A percentile compares a stretch with the other conserved stretches of the same genome.
Conservation (phyloP, 140 eudicot species). For the Ambrosia hybrid region DNA sequence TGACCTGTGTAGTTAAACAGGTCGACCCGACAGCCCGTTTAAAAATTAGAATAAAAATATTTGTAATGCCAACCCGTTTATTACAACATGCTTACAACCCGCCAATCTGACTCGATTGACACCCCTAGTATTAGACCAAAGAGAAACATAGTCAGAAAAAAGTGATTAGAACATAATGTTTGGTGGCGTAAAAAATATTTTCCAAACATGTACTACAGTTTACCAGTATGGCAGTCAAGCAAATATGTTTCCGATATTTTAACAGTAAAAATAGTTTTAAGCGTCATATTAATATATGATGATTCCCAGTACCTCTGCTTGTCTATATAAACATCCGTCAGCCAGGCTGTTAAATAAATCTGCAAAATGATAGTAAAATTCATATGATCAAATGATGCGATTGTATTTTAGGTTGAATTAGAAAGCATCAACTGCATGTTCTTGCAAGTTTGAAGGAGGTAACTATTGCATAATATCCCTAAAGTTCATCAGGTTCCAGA, state of each 20-base stretch:
- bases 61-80: too few species aligned
- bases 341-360: slow-evolving; percentile 89
- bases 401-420: slow-evolving; percentile 8
- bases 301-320: slow-evolving; percentile 50
- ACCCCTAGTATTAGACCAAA: too few species aligned
- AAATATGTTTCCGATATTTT: slow-evolving; percentile 7
- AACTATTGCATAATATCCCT: not conserved
- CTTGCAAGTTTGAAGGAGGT: too few species aligned
- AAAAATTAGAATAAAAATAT: too few species aligned
- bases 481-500: not conserved
- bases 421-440: not conserved
- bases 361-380: slow-evolving; percentile 36
- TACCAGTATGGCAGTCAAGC: not conserved
- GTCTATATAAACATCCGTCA: slow-evolving; percentile 71
- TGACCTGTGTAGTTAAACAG: too few species aligned
- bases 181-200: not conserved
- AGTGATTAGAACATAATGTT: not conserved
- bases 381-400: slow-evolving; percentile 2
- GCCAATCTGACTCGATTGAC: too few species aligned
- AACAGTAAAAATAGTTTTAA: slow-evolving; percentile 7
- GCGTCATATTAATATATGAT: not conserved
- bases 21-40: too few species aligned
- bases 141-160: not conserved
- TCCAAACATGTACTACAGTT: too few species aligned
- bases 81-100: too few species aligned